phyloP scores from a whole-genome alignment of 2,329 filamentous ascomycete genomes.

The Thelonectria blattea region DNA sequence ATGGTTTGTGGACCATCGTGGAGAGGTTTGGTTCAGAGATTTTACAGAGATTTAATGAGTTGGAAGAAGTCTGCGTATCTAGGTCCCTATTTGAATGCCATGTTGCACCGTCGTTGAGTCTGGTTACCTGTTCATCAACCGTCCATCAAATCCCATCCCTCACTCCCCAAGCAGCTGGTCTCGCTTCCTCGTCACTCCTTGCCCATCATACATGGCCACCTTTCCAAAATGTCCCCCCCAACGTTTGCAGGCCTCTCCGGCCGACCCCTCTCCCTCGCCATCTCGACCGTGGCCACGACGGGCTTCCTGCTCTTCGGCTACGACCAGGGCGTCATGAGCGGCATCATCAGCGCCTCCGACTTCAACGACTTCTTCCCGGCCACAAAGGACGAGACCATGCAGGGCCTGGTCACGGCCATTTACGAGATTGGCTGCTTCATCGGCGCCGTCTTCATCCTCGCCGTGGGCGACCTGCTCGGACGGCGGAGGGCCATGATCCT shows the following conservation, averaged over 20 bases:
- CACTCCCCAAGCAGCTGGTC: slow-evolving; percentile 26
- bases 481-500: slow-evolving; percentile 61
- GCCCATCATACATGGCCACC: background rate
- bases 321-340: slow-evolving; percentile 61
- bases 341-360: slow-evolving; percentile 57
- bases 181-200: slow-evolving; percentile 19
- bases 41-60: slow-evolving; percentile 9
- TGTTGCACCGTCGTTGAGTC: slow-evolving; percentile 3
- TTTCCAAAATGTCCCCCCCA: slow-evolving; percentile 55
- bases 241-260: slow-evolving; percentile 66
- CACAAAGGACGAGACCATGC: slow-evolving; percentile 53
- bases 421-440: slow-evolving; percentile 61
- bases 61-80: background rate
- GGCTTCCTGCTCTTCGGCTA: slow-evolving; percentile 68
- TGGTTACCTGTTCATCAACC: background rate
- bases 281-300: slow-evolving; percentile 69
- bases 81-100: slow-evolving; percentile 23
- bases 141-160: too few relatives aligned
- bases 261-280: slow-evolving; percentile 58
- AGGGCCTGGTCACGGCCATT: slow-evolving; percentile 55
- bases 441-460: slow-evolving; percentile 56
- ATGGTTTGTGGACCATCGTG: slow-evolving; percentile 21
- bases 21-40: slow-evolving; percentile 20
- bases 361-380: slow-evolving; percentile 56
- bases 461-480: slow-evolving; percentile 59